Percentiles rank a stretch among this genome's conserved stretches.
Conservation (phyloP, 2,329 filamentous ascomycete genomes). For the Pestalotiopsis fici region DNA sequence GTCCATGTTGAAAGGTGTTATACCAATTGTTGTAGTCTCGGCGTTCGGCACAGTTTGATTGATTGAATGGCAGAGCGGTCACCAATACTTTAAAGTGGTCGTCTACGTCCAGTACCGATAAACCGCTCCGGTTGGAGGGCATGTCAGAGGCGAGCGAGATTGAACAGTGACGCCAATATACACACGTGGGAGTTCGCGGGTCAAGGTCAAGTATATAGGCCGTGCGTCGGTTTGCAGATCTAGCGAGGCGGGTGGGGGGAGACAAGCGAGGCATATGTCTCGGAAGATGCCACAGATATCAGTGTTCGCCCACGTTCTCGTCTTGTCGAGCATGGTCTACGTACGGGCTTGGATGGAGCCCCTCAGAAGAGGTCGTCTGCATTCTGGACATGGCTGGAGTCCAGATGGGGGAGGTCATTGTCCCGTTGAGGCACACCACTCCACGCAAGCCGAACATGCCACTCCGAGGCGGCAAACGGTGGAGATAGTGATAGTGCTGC, state of each 20-base stretch:
- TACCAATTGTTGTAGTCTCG: neutral
- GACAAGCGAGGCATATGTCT: neutral
- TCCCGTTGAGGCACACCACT: neutral
- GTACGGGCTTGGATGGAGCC: neutral
- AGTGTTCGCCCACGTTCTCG: neutral
- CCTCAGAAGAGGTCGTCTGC: neutral
- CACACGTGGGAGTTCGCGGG: neutral
- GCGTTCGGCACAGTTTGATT: neutral
- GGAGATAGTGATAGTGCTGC: neutral
- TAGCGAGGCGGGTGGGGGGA: neutral
- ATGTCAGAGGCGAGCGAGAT: neutral
- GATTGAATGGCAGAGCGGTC: neutral
- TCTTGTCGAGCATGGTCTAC: neutral
- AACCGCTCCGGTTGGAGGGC: constrained; percentile 3
- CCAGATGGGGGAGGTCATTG: neutral
- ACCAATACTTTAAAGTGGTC: neutral
- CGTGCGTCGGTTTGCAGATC: neutral
- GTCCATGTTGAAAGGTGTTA: neutral
- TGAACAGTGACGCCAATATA: neutral
- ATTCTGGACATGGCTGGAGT: neutral
- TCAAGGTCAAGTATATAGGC: neutral
- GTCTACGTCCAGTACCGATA: neutral
- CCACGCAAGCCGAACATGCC: neutral
- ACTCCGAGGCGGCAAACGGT: neutral
- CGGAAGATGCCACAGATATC: neutral